Evolutionary conservation across 2,329 filamentous ascomycete species (phyloP).

Genomic region (Pseudocercospora fuligena): DNA sequence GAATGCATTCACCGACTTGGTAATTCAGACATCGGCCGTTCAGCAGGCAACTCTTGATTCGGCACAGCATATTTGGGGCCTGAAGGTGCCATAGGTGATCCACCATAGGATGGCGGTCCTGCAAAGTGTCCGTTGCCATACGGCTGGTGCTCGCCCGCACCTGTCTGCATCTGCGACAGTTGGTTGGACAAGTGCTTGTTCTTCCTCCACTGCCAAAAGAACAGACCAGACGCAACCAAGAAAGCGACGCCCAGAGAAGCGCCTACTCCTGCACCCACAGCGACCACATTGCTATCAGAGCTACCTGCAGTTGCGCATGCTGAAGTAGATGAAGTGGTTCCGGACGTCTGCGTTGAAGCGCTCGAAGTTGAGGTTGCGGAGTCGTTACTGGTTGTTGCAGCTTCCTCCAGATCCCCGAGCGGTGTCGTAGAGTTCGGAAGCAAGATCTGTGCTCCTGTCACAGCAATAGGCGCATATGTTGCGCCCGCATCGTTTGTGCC

Average conservation of each 20-base stretch:
- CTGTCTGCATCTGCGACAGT: not conserved
- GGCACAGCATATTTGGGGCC: not conserved
- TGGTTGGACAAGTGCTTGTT: not conserved
- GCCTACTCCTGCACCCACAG: conserved; percentile 3
- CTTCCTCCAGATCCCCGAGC: not conserved
- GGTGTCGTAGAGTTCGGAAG: not conserved
- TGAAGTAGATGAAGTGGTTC: not conserved
- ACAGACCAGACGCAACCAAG: not conserved
- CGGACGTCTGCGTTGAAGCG: not conserved
- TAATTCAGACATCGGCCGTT: not conserved
- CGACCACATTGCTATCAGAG: not conserved
- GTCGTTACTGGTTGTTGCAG: not conserved
- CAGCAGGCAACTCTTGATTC: not conserved
- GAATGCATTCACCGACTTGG: not conserved
- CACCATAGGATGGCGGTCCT: not conserved
- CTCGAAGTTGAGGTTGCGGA: not conserved
- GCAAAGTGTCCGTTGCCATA: not conserved
- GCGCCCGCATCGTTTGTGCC: not conserved
- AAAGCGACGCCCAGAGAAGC: not conserved
- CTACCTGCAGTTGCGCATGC: not conserved
- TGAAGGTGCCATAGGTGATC: not conserved
- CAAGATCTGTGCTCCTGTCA: conserved; percentile 1
- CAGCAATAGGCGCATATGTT: not conserved
- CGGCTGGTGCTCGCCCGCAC: not conserved
- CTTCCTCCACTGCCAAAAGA: conserved; percentile 8